Conservation (phyloP, 169 alveolate species). For the Cryptosporidium muris region DNA sequence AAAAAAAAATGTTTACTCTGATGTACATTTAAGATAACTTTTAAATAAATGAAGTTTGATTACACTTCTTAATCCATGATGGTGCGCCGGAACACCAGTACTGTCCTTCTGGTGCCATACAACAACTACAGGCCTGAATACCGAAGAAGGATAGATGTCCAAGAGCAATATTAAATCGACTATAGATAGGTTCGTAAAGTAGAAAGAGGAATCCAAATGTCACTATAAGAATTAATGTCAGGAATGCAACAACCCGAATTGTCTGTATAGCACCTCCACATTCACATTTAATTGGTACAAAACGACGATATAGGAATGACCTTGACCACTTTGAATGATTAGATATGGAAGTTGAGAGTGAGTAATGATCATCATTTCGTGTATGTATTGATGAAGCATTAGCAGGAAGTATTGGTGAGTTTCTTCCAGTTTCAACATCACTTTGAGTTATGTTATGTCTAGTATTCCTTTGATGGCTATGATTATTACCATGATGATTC, state of each 20-base stretch:
- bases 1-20: neutral
- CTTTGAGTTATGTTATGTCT: neutral
- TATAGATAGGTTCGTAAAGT: constrained; percentile 49
- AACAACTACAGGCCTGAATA: constrained; percentile 58
- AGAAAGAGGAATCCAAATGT: constrained; percentile 56
- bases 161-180: constrained; percentile 25
- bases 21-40: neutral
- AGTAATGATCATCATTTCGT: neutral
- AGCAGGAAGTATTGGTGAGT: neutral
- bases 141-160: constrained; percentile 65
- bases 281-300: constrained; percentile 31
- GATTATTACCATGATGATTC: neutral
- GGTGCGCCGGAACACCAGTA: constrained; percentile 68
- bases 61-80: constrained; percentile 50
- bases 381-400: neutral
- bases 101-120: constrained; percentile 44
- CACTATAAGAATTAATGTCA: constrained; percentile 11
- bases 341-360: neutral
- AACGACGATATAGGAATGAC: constrained; percentile 8
- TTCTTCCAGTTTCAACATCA: constrained; percentile 28
- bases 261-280: constrained; percentile 67
- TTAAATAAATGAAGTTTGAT: neutral
- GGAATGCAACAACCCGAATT: constrained; percentile 29
- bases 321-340: neutral
- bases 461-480: neutral